These are phyloP conservation scores for Saccharomycopsis fodiens DNA, from an alignment of 805 yeast genomes.

Conservation along the genomic window DNA sequence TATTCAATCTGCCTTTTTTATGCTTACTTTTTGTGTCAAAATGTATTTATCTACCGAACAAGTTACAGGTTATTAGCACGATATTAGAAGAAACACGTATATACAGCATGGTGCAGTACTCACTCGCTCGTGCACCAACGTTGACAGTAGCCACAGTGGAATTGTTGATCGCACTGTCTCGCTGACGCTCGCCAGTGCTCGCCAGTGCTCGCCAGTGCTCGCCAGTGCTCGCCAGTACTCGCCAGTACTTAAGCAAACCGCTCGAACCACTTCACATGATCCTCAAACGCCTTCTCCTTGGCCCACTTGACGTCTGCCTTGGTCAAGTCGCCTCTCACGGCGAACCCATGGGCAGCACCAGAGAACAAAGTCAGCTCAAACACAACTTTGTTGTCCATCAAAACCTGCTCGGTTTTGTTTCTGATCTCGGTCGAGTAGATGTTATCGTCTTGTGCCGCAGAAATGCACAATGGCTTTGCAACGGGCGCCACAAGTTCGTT, in stretches of 20 bases:
- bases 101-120: too few species aligned
- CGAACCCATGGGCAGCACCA: constrained; percentile 68
- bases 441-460: constrained; percentile 67
- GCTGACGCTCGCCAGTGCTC: too few species aligned
- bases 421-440: constrained; percentile 60
- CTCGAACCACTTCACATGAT: constrained; percentile 9
- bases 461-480: constrained; percentile 55
- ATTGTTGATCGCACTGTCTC: too few species aligned
- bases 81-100: too few species aligned
- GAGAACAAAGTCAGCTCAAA: constrained; percentile 57
- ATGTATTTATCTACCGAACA: too few species aligned
- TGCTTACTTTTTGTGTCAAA: too few species aligned
- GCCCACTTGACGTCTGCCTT: constrained; percentile 52
- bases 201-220: too few species aligned
- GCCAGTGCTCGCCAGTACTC: too few species aligned
- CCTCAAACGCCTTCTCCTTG: constrained; percentile 40
- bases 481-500: constrained; percentile 57
- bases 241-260: neutral
- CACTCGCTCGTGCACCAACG: too few species aligned
- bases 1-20: too few species aligned
- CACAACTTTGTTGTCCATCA: constrained; percentile 43
- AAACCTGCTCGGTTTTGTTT: constrained; percentile 47
- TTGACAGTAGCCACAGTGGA: too few species aligned
- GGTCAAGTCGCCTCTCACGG: constrained; percentile 65
- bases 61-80: too few species aligned